A percentile compares a stretch with the other conserved stretches of the same genome.
Evolutionary conservation across 208 protist genomes (phyloP).

Genomic region (Crithidia expoeki): DNA sequence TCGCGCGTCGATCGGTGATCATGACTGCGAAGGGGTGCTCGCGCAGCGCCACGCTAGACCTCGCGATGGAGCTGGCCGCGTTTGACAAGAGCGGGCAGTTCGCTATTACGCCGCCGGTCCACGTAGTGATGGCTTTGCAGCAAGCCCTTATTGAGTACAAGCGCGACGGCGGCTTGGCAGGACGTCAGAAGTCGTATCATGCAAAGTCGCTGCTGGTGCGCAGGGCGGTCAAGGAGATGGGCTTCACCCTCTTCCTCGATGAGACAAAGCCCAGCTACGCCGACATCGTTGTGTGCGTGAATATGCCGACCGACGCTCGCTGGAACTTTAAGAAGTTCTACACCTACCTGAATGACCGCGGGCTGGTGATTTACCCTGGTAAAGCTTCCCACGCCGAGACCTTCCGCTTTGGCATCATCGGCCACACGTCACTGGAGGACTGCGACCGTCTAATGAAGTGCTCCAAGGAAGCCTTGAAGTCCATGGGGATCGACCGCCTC

Average conservation of each 20-base stretch:
- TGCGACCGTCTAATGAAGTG: conserved; percentile 50
- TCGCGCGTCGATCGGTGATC: conserved; percentile 54
- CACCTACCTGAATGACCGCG: conserved; percentile 65
- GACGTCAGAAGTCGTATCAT: conserved; percentile 51
- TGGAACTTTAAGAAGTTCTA: conserved; percentile 92
- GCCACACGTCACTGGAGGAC: conserved; percentile 64
- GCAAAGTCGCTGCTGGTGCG: conserved; percentile 61
- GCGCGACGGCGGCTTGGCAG: conserved; percentile 66
- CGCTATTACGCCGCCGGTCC: conserved; percentile 80
- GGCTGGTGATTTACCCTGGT: conserved; percentile 84
- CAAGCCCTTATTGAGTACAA: conserved; percentile 79
- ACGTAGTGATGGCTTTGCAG: conserved; percentile 81
- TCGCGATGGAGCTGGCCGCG: conserved; percentile 59
- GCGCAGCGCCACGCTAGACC: conserved; percentile 69
- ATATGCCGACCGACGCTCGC: conserved; percentile 74
- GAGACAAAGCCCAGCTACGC: conserved; percentile 65
- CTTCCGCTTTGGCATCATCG: conserved; percentile 89
- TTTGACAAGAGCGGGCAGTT: conserved; percentile 82
- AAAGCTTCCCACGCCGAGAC: conserved; percentile 87
- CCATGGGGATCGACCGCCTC: conserved; percentile 67
- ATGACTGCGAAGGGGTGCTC: conserved; percentile 56
- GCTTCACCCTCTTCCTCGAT: conserved; percentile 76
- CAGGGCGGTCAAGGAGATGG: conserved; percentile 64
- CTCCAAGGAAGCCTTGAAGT: conserved; percentile 50
- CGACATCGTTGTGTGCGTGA: conserved; percentile 82